A percentile compares a stretch with the other conserved stretches of the same genome.
Conservation (phyloP, 768 basidiomycete species). For the Mycena galopus region DNA sequence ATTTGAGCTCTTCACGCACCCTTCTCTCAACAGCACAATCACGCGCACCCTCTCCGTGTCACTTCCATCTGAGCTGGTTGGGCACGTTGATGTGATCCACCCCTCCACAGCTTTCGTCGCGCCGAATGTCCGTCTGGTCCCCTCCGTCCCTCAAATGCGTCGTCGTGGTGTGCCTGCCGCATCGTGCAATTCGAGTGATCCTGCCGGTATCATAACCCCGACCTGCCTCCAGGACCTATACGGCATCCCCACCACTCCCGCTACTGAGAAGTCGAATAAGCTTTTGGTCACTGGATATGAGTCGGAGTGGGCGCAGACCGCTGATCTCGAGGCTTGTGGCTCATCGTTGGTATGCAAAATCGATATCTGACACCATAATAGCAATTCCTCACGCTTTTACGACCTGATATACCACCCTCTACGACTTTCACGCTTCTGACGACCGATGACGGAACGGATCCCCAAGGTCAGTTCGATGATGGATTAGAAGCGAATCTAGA, state of each 20-base stretch:
- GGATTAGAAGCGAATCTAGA: not conserved
- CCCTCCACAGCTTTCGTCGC: slow-evolving; percentile 5
- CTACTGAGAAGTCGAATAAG: not conserved
- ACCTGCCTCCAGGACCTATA: slow-evolving; percentile 2
- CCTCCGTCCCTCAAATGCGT: not conserved
- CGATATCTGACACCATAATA: not conserved
- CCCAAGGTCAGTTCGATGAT: not conserved
- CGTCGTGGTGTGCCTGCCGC: not conserved
- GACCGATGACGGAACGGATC: not conserved
- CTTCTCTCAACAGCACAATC: not conserved
- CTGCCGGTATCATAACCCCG: not conserved
- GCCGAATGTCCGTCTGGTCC: not conserved
- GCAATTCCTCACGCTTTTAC: not conserved
- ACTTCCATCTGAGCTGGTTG: slow-evolving; percentile 13
- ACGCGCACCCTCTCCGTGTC: slow-evolving; percentile 18
- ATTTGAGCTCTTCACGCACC: slow-evolving; percentile 5
- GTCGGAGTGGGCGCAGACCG: not conserved
- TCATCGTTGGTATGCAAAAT: not conserved
- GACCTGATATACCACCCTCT: not conserved
- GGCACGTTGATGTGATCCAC: slow-evolving; percentile 19
- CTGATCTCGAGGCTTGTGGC: slow-evolving; percentile 4
- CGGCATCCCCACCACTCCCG: slow-evolving; percentile 1
- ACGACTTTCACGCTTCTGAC: not conserved
- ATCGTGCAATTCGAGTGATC: slow-evolving; percentile 7
- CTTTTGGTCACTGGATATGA: slow-evolving; percentile 22